Evolutionary conservation across 2,329 filamentous ascomycete genomes (phyloP), one percentile per base, ranked within the genome.

Genomic region (Sarocladiaceae sp.): DNA sequence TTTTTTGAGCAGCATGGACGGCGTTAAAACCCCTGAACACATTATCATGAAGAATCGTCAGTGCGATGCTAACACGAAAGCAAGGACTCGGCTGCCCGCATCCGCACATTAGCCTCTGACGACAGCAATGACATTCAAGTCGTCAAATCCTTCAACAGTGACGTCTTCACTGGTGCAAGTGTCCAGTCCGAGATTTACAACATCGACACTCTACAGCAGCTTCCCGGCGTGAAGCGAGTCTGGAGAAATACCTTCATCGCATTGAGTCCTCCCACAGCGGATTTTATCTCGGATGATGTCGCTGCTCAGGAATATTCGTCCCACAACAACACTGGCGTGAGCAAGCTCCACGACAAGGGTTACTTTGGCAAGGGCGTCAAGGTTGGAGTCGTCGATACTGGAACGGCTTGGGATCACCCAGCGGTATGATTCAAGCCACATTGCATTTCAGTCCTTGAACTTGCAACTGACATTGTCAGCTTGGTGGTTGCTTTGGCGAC

Each of bases 371-470:
- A 58, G 26, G 60, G 60, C 2, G 60, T 58, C 31, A 59, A 56
- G 49, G 53, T 65, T 26, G 62, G 56, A 13, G 48, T 65, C 11
- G 57, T 65, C 18, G 62, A 65, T 40, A 60, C 56, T 3, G 63
- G 63, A 1, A 53, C 60, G 17, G 56, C 57, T 36, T 65, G 64
- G 36, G 54, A 52, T 0, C 63, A 65, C 28, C 37, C 46, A 7
- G 56, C 53, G n/a, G 53, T 55, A 25, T 44, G 53, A 50, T 11
- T 12, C 10, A 13, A 17, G 6, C 8, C 20, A 22, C 26, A 13
- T 5, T 13, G 12, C 17, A 37, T 15, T 39, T 1, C 31, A 18
- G 15, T 23, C 17, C 26, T 7, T 18, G 20, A 23, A 28, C 48
- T 50, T 8, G 39, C 37, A 33, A 23, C 12, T 20, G 8, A 8